Percentiles rank a stretch among this genome's conserved stretches.
These are phyloP conservation scores for Aristolochia contorta DNA, from an alignment of 164 flowering plant genomes.

Conservation along the genomic window DNA sequence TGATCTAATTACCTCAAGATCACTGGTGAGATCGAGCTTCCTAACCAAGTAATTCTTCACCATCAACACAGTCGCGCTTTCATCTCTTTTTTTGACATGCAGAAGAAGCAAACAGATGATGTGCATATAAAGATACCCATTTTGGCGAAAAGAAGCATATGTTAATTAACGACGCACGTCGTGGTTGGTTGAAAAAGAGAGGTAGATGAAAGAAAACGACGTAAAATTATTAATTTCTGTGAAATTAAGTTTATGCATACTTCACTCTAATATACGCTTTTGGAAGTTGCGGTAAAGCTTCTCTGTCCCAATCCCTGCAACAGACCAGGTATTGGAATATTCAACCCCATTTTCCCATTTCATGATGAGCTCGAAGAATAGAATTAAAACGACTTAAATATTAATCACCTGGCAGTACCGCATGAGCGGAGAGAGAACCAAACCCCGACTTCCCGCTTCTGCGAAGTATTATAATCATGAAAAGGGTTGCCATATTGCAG, in stretches of 20 bases:
- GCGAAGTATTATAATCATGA: too few species aligned
- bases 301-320: constrained; percentile 13
- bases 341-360: too few species aligned
- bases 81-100: constrained; percentile 15
- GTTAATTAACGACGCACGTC: too few species aligned
- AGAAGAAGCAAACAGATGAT: background rate
- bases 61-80: constrained; percentile 24
- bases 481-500: too few species aligned
- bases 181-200: too few species aligned
- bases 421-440: constrained; percentile 24
- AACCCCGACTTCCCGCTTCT: constrained; percentile 12
- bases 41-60: constrained; percentile 29
- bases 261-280: constrained; percentile 36
- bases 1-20: constrained; percentile 26
- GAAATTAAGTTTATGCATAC: too few species aligned
- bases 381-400: background rate
- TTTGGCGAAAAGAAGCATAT: background rate
- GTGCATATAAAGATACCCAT: background rate
- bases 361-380: background rate
- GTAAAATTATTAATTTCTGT: too few species aligned
- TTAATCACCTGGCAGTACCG: constrained; percentile 15
- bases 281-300: constrained; percentile 22
- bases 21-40: constrained; percentile 31
- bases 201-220: too few species aligned
- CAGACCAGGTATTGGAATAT: background rate